Conservation (phyloP, 768 basidiomycete genomes). For the Tricholoma saponaceum region DNA sequence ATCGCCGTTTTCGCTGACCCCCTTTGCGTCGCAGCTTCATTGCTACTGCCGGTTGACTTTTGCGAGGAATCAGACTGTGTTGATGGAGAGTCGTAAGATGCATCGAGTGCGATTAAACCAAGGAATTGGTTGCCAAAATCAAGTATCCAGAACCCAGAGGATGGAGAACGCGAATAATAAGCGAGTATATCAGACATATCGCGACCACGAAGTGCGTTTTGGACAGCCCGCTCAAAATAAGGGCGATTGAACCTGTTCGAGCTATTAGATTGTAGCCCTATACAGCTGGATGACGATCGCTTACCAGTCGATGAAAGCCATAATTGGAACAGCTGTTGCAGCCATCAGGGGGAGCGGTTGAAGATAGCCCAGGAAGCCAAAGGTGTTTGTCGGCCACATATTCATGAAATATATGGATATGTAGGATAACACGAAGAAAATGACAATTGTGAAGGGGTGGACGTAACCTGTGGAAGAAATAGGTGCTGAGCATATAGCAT, state of each 20-base stretch:
- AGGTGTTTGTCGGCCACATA: slow-evolving; percentile 60
- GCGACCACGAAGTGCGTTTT: slow-evolving; percentile 45
- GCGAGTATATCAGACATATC: slow-evolving; percentile 51
- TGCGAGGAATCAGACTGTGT: slow-evolving; percentile 14
- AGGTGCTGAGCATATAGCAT: slow-evolving; percentile 2
- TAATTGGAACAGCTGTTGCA: slow-evolving; percentile 54
- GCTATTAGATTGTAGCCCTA: not conserved
- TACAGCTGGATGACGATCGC: slow-evolving; percentile 10
- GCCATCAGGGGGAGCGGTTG: slow-evolving; percentile 65
- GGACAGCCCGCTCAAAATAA: slow-evolving; percentile 52
- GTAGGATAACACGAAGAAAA: slow-evolving; percentile 61
- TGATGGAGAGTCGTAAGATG: slow-evolving; percentile 37
- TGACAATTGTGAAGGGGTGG: slow-evolving; percentile 54
- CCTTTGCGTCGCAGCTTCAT: slow-evolving; percentile 14
- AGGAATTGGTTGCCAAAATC: slow-evolving; percentile 56
- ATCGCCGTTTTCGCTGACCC: slow-evolving; percentile 48
- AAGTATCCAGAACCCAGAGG: slow-evolving; percentile 69
- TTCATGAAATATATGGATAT: slow-evolving; percentile 54
- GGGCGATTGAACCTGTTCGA: slow-evolving; percentile 62
- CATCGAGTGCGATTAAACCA: slow-evolving; percentile 70
- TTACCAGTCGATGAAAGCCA: slow-evolving; percentile 72
- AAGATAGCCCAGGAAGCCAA: slow-evolving; percentile 48
- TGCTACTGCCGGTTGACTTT: slow-evolving; percentile 16
- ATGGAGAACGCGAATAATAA: slow-evolving; percentile 58
- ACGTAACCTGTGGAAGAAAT: slow-evolving; percentile 37